These are phyloP conservation scores for Astrocystis sublimbata DNA, from an alignment of 495 filamentous ascomycete species.

Conservation along the genomic window DNA sequence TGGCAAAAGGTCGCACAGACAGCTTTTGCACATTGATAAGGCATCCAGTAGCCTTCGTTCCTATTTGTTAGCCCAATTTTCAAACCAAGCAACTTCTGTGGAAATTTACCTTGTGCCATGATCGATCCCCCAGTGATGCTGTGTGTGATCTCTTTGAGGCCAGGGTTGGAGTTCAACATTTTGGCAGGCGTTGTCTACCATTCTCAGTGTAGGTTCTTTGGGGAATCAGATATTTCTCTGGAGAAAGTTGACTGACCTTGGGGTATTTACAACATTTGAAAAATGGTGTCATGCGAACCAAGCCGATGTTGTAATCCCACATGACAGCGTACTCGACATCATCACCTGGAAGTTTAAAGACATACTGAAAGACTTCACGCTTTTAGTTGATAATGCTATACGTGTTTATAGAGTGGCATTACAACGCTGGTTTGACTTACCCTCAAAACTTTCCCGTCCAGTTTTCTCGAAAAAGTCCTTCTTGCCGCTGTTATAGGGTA, in stretches of 20 bases:
- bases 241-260: conserved; percentile 60
- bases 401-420: conserved; percentile 4
- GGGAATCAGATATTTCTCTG: neutral
- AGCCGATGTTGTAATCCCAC: conserved; percentile 98
- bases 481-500: conserved; percentile 93
- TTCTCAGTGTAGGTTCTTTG: conserved; percentile 18
- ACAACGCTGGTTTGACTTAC: conserved; percentile 47
- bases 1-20: conserved; percentile 87
- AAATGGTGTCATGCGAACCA: conserved; percentile 90
- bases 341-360: conserved; percentile 72
- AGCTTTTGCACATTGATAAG: conserved; percentile 78
- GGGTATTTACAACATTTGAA: conserved; percentile 87
- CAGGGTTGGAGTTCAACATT: conserved; percentile 75
- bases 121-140: conserved; percentile 94
- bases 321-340: conserved; percentile 72
- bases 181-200: conserved; percentile 78
- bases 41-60: conserved; percentile 90
- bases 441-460: conserved; percentile 83
- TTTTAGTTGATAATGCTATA: conserved; percentile 19
- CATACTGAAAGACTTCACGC: conserved; percentile 80
- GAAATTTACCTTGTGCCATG: conserved; percentile 75
- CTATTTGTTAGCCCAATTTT: conserved; percentile 3
- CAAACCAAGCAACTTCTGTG: neutral
- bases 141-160: conserved; percentile 80
- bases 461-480: conserved; percentile 83